phyloP scores from a whole-genome alignment of 2,329 filamentous ascomycete species.

The Curvularia hawaiiensis region DNA sequence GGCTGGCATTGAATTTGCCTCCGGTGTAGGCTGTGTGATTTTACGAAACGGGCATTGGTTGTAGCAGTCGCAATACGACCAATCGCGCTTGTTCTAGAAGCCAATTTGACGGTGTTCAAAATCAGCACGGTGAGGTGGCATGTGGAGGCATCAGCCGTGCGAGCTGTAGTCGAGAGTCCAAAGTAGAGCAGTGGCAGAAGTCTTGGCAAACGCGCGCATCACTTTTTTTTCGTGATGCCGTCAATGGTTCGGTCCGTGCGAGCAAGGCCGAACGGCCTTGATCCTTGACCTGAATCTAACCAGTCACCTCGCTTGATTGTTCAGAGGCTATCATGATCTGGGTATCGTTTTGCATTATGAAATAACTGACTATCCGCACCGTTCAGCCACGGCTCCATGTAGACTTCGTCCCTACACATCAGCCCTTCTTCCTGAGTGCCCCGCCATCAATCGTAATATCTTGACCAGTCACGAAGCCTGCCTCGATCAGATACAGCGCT shows the following conservation, averaged over 20 bases:
- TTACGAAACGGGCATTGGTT: constrained; percentile 19
- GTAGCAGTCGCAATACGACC: constrained; percentile 37
- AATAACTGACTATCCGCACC: neutral
- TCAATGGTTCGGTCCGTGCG: constrained; percentile 10
- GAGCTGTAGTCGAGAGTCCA: neutral
- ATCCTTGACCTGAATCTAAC: constrained; percentile 2
- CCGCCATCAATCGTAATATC: constrained; percentile 48
- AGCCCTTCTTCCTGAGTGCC: constrained; percentile 42
- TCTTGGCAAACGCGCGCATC: constrained; percentile 8
- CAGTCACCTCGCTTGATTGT: neutral
- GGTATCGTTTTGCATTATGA: constrained; percentile 5
- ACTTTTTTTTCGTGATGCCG: constrained; percentile 14
- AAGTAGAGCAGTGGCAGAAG: neutral
- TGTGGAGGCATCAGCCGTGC: constrained; percentile 9
- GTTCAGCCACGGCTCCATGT: too few relatives aligned
- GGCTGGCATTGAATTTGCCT: constrained; percentile 5
- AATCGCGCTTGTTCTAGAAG: constrained; percentile 27
- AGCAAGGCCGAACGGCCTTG: constrained; percentile 2
- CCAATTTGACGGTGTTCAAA: constrained; percentile 34
- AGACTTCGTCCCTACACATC: neutral
- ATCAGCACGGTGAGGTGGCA: constrained; percentile 10
- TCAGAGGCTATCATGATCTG: neutral
- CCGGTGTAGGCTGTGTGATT: constrained; percentile 12
- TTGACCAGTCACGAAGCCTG: constrained; percentile 48
- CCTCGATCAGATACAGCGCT: constrained; percentile 49